Conservation (phyloP, 1,284 basidiomycete species). For the Heterobasidion parviporum region DNA sequence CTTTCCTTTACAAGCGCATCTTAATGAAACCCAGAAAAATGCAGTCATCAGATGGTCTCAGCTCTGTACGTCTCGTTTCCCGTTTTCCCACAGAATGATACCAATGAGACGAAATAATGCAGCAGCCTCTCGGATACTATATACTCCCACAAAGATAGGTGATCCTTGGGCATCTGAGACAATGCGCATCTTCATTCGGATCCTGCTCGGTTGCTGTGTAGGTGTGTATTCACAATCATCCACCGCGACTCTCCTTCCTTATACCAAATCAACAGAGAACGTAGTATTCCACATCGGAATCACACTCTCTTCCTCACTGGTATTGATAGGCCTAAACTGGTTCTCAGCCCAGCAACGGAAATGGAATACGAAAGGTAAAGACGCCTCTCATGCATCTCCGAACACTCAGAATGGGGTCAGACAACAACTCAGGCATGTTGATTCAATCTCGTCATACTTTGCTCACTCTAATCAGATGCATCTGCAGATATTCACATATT, state of each 20-base stretch:
- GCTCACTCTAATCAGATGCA: neutral
- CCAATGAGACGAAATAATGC: neutral
- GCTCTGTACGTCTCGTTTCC: constrained; percentile 34
- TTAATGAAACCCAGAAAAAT: neutral
- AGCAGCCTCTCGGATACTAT: neutral
- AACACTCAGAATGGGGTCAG: constrained; percentile 42
- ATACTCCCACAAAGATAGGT: constrained; percentile 5
- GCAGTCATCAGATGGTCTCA: constrained; percentile 73
- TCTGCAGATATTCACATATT: constrained; percentile 59
- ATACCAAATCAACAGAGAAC: constrained; percentile 42
- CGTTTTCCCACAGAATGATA: neutral
- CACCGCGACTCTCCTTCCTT: too few relatives aligned
- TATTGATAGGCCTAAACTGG: constrained; percentile 35
- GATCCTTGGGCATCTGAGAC: constrained; percentile 25
- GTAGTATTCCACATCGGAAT: constrained; percentile 64
- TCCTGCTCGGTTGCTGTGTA: constrained; percentile 53
- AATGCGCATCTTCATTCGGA: constrained; percentile 41
- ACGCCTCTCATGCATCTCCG: constrained; percentile 1
- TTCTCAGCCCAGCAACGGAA: constrained; percentile 11
- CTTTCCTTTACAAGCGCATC: neutral
- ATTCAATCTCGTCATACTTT: neutral
- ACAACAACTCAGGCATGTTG: constrained; percentile 48
- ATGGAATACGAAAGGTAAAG: constrained; percentile 9
- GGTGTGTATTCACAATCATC: constrained; percentile 28
- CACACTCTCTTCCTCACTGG: constrained; percentile 43